Conservation (phyloP, 352 stramenopile species). For the Globisporangium middletonii region DNA sequence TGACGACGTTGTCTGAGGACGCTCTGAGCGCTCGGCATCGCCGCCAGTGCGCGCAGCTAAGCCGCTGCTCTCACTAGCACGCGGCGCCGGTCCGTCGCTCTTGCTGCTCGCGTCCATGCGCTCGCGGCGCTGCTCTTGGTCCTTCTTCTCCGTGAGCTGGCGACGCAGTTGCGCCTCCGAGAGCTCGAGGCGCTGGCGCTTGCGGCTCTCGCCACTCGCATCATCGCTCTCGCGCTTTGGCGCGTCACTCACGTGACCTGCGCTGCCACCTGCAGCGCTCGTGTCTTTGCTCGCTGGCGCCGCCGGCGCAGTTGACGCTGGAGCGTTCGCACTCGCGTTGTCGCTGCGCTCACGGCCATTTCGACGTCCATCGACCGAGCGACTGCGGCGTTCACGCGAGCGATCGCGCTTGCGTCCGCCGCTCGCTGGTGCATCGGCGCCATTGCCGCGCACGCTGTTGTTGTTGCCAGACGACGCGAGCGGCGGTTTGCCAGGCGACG, state of each 20-base stretch:
- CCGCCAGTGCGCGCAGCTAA: neutral
- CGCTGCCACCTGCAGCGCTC: conserved; percentile 12
- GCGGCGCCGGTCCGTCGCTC: neutral
- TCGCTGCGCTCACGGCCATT: conserved; percentile 22
- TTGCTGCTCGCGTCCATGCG: conserved; percentile 3
- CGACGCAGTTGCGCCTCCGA: conserved; percentile 61
- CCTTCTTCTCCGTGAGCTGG: conserved; percentile 70
- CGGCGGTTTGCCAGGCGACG: conserved; percentile 20
- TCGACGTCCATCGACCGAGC: conserved; percentile 28
- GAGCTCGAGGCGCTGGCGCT: conserved; percentile 51
- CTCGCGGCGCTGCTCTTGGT: conserved; percentile 18
- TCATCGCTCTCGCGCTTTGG: conserved; percentile 21
- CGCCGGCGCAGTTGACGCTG: conserved; percentile 13
- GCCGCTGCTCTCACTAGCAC: neutral
- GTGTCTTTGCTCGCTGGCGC: conserved; percentile 21
- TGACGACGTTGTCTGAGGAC: neutral
- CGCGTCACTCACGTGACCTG: conserved; percentile 6
- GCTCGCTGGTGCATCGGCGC: neutral
- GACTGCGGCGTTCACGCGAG: conserved; percentile 27
- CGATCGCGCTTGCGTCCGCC: conserved; percentile 24
- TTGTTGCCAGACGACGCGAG: neutral
- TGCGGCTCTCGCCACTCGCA: conserved; percentile 25
- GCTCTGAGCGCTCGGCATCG: conserved; percentile 9
- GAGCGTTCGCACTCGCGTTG: neutral
- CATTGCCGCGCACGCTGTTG: conserved; percentile 10